Conservation (phyloP, 2,329 filamentous ascomycete genomes). For the Beauveria varroae region DNA sequence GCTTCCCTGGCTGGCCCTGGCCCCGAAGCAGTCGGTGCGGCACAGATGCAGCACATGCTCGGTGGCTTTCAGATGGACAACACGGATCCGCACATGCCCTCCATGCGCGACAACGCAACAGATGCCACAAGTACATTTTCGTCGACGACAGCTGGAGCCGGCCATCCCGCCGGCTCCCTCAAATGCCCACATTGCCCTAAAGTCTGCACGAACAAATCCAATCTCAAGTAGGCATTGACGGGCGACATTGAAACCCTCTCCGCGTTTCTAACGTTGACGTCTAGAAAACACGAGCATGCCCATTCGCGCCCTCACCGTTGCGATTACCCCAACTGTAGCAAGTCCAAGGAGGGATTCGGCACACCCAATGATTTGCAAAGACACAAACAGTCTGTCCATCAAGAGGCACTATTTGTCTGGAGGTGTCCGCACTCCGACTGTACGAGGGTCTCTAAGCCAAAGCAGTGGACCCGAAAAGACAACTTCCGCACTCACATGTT, state of each 20-base stretch:
- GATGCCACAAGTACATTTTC: not conserved
- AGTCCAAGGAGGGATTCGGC: constrained; percentile 55
- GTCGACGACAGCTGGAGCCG: not conserved
- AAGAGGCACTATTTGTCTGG: constrained; percentile 27
- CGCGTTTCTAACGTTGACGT: not conserved
- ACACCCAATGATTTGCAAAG: constrained; percentile 76
- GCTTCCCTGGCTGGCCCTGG: not conserved
- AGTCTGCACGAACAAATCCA: not conserved
- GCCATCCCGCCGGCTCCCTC: not conserved
- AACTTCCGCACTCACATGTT: constrained; percentile 78
- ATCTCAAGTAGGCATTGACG: constrained; percentile 5
- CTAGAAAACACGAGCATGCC: constrained; percentile 66
- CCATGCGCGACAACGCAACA: not conserved
- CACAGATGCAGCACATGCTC: constrained; percentile 1
- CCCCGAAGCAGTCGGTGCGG: not conserved
- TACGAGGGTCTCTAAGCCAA: constrained; percentile 30
- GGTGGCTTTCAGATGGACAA: not conserved
- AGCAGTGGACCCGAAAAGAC: constrained; percentile 73
- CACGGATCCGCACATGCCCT: not conserved
- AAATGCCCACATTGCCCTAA: not conserved
- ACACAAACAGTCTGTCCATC: constrained; percentile 67
- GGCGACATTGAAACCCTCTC: not conserved
- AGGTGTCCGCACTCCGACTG: constrained; percentile 19
- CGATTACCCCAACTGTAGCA: constrained; percentile 45
- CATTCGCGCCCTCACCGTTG: constrained; percentile 65